Conservation (phyloP, 164 flowering plant species). For the Annona squamosa region DNA sequence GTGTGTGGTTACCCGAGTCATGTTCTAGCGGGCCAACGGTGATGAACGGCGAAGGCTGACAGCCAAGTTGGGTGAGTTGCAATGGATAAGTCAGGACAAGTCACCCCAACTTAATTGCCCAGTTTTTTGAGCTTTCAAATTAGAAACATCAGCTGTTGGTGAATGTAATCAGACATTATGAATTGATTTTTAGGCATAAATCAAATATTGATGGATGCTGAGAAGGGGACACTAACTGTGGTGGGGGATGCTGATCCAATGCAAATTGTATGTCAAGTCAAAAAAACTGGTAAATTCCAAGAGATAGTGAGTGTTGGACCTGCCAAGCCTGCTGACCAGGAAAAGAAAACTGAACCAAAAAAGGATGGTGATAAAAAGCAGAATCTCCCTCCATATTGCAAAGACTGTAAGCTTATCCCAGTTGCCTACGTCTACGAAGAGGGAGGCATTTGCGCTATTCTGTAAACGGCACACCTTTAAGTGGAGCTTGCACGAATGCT, state of each 20-base stretch:
- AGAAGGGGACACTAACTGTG: slow-evolving; percentile 26
- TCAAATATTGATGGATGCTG: slow-evolving; percentile 18
- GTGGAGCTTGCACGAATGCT: no score
- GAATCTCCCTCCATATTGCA: slow-evolving; percentile 7
- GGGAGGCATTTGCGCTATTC: slow-evolving; percentile 12
- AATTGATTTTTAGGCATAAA: slow-evolving; percentile 25
- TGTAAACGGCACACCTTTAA: background rate
- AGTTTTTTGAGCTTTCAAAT: background rate
- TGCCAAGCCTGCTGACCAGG: slow-evolving; percentile 14
- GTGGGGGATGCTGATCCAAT: slow-evolving; percentile 38
- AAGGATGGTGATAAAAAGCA: background rate
- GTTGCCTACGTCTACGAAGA: slow-evolving; percentile 4
- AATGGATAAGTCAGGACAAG: background rate
- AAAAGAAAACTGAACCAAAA: background rate
- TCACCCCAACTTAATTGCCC: background rate
- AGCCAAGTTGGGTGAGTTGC: background rate
- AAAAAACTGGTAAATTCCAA: slow-evolving; percentile 20
- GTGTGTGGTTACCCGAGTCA: background rate
- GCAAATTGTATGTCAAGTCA: slow-evolving; percentile 9
- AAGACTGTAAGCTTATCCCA: slow-evolving; percentile 13
- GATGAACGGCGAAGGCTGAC: no score
- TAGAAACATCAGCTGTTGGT: background rate
- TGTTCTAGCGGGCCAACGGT: no score
- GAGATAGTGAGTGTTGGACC: slow-evolving; percentile 35
- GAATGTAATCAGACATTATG: background rate